Base-by-base conservation (phyloP, 495 filamentous ascomycete genomes). In the Podospora appendiculata region DNA sequence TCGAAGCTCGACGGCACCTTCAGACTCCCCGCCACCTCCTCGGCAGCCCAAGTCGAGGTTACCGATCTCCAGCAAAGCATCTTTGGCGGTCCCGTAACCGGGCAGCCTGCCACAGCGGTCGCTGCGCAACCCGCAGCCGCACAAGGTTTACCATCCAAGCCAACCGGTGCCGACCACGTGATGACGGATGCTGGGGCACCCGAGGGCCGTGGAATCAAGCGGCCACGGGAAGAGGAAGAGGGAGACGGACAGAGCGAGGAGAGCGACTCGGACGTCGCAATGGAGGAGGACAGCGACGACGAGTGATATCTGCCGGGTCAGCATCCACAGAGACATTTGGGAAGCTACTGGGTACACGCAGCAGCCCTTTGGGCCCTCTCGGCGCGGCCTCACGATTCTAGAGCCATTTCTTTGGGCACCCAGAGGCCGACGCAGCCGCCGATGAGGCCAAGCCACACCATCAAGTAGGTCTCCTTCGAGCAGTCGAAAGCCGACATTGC, bases 1-100 rank as follows among this genome's bases (percentile, higher is more conserved):
- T 82, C 88, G 11, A 94, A 92, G 66, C 78, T 97, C 39, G 90
- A 95, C 58, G 94, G 93, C 41, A 94, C 89, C 25, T 95, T 89
- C 67, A 80, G 81, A 47, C 75, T 82, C 51, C 83, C 89, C 13
- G 63, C 64, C 32, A 57, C 69, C 14, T 68, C 74, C 6, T 73
- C 70, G 6, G 76, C 74, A 17, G 71, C 74, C 13, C 76, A 67
- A n/a, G 76, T 78, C 35, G 79, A 78, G 40, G 79, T 87, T 32
- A 89, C 83, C 3, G 87, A 90, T 51, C 72, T 89, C 10, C 88
- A 91, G 61, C 87, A 89, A 59, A 87, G 83, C 51, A 90, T 93
- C 51, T 92, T 93, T 67, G 83, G 81, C 55, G 81, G 79, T 4
- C 84, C 86, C 4, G 73, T 76, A 40, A 80, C 82, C 10, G 68